phyloP scores from a whole-genome alignment of 2,329 filamentous ascomycete genomes.

The Fonsecaea nubica region DNA sequence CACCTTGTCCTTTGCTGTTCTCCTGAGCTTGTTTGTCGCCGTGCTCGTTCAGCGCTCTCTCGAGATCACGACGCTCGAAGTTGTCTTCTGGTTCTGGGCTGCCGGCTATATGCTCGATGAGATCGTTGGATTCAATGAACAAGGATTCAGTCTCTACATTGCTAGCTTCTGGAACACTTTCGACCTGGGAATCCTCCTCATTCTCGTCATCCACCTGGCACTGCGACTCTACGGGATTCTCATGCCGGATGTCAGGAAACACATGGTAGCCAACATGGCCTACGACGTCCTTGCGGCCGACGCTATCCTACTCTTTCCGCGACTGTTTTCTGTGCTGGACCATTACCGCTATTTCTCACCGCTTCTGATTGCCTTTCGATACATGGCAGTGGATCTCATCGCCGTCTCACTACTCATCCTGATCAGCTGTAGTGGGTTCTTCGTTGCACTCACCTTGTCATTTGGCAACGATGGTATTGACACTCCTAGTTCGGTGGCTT shows the following conservation, averaged over 20 bases:
- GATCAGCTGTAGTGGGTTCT: conserved; percentile 91
- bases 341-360: conserved; percentile 97
- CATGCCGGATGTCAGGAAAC: conserved; percentile 71
- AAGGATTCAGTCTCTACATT: conserved; percentile 94
- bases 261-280: conserved; percentile 79
- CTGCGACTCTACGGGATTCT: conserved; percentile 88
- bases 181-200: conserved; percentile 83
- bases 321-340: conserved; percentile 90
- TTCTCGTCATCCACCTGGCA: conserved; percentile 88
- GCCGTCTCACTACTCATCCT: conserved; percentile 84
- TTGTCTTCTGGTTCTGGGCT: conserved; percentile 98
- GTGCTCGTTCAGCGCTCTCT: conserved; percentile 78
- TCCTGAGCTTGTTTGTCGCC: conserved; percentile 83
- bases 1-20: conserved; percentile 81
- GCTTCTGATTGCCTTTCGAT: conserved; percentile 87
- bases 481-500: conserved; percentile 77
- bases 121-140: conserved; percentile 93
- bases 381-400: conserved; percentile 89
- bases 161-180: conserved; percentile 99
- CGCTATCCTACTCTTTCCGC: conserved; percentile 85
- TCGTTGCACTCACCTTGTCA: conserved; percentile 89
- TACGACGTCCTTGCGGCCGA: conserved; percentile 95
- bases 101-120: conserved; percentile 97
- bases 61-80: conserved; percentile 80
- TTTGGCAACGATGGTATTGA: conserved; percentile 70